Evolutionary conservation across 2,329 filamentous ascomycete species (phyloP).

Genomic region (Phaeosphaeria sp.): DNA sequence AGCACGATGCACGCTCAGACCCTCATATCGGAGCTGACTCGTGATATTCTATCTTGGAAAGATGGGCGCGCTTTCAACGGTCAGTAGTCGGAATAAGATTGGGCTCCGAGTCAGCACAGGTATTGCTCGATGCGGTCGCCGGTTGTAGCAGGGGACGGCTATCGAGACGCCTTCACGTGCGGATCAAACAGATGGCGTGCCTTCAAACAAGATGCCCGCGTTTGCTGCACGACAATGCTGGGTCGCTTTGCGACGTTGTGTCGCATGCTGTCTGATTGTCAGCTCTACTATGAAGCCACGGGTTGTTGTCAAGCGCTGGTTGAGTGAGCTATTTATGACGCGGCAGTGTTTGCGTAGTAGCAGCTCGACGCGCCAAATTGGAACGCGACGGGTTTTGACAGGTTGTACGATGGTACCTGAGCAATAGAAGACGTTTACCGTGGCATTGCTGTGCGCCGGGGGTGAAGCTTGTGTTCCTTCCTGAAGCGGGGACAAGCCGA

Average conservation of each 20-base stretch:
- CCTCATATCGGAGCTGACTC: neutral
- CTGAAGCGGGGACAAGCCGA: conserved; percentile 18
- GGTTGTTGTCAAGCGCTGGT: neutral
- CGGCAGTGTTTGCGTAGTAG: neutral
- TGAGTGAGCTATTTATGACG: neutral
- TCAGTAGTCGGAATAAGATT: neutral
- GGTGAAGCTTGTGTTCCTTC: conserved; percentile 14
- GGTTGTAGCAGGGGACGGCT: conserved; percentile 3
- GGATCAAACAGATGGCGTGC: neutral
- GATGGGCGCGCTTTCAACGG: neutral
- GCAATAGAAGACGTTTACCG: neutral
- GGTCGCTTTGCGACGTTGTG: neutral
- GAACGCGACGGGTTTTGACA: neutral
- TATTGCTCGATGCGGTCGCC: neutral
- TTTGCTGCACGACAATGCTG: conserved; percentile 2
- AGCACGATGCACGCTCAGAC: neutral
- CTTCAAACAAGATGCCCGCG: neutral
- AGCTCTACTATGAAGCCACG: neutral
- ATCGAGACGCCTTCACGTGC: conserved; percentile 3
- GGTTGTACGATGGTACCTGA: conserved; percentile 1
- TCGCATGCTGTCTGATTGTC: neutral
- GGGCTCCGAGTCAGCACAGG: neutral
- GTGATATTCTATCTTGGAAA: neutral
- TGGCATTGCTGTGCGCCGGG: conserved; percentile 1
- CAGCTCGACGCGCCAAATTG: neutral